Evolutionary conservation across 495 filamentous ascomycete species (phyloP), one percentile per base, ranked within the genome.

Genomic region (Penicillium paxilli): DNA sequence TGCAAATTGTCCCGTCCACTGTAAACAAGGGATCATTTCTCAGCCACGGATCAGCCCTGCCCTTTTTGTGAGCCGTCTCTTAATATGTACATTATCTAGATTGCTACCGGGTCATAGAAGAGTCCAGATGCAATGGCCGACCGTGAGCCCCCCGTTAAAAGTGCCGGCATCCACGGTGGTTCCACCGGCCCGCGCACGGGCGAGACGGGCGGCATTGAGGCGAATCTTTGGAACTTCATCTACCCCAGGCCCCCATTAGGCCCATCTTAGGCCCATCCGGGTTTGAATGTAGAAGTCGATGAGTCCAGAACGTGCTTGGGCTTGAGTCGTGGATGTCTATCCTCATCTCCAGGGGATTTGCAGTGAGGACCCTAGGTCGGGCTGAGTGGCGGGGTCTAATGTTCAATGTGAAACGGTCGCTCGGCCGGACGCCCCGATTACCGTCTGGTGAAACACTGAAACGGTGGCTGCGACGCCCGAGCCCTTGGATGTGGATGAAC

Each of bases 391-490:
- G 40, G 40, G 40, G 35, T 19, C 16, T 16, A 12, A 42, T n/a
- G 23, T 42, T 42, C 40, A 42, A 42, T 42, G 20, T 42, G 40
- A 42, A 42, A 42, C 40, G 40, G 40, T 42, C 17, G 40, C 40
- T 42, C 19, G 40, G 40, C 17, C 40, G 40, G 19, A 42, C 40
- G 19, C 40, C 9, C 40, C 20, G 40, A 42, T 42, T 42, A 11
- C 40, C 21, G 8, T 21, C 20, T 22, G 40, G 40, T 50, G 52
- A 55, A 55, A 50, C 45, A 25, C 52, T 38, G 46, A 45, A 55
- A 44, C 46, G 52, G 21, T 41, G 51, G 51, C 51, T 47, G 38
- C 37, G 20, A 55, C 37, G 38, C n/a, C 20, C 30, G 22, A 25
- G 25, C 35, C 45, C 44, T 48, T 54, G 33, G 50, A 37, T 32